Evolutionary conservation across 352 stramenopile genomes (phyloP), one percentile per base, ranked within the genome.

Genomic region (Phytophthora hybrid): DNA sequence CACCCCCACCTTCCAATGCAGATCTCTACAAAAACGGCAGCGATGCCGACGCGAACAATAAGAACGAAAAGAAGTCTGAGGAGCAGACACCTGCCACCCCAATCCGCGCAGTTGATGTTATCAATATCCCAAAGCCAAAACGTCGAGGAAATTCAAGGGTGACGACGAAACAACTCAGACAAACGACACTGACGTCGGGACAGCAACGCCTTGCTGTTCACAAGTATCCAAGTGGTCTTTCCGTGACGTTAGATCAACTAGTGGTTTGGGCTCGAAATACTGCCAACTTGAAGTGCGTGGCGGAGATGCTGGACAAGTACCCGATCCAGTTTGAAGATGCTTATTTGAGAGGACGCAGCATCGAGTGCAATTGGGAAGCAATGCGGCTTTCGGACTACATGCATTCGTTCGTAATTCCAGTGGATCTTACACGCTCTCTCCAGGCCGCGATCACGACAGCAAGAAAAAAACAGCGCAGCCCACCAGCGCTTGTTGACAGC

Each of bases 291-390:
- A 73, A 67, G 14, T 18, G 10, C 8, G 39, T 67, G 26, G 46
- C 53, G 19, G 26, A 63, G 14, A 63, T 73, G 19, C 1, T 73
- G 47, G 52, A 54, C 0, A 63, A 23, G 29, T 73, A 73, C 14
- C 51, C 51, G 0, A 14, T 68, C 5, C 52, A 59, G 14, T 9
- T 63, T 2, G 66, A 73, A 7, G 57, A 60, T 10, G 21, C 66
- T 0, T 73, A 63, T 19, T 11, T 68, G 14, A 58, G 63, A 11
- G 16, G 39, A 0, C 37, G 39, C 1, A 60, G 18, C 19, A 59
- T 69, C 19, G 9, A n/a, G 10, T 73, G 51, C 23, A 16, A 63
- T 3, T 73, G 41, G 66, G 52, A 64, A 55, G 1, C 14, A 3
- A 11, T 63, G 6, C 19, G 37, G 29, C 52, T 41, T 0, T 6